Evolutionary conservation across 192 early-diverging fungal species (phyloP), one percentile per base, ranked within the genome.

Genomic region (Rhizophagus prolifer): DNA sequence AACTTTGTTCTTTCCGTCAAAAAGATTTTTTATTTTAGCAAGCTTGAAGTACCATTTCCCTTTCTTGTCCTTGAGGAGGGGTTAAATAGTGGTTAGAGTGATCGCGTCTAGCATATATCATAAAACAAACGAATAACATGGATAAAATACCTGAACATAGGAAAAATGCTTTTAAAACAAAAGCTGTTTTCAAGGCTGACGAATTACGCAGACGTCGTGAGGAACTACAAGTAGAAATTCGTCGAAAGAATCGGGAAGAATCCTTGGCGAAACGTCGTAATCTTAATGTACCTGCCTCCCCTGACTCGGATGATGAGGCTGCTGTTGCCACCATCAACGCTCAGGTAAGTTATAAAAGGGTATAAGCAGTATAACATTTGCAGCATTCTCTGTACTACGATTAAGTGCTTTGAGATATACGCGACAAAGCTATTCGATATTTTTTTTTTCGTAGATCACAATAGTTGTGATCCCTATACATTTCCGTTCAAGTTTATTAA

Each of bases 191-290:
- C 83, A 93, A 94, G 82, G 82, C 91, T 65, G 97, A 99, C 58
- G 96, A 99, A 80, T 80, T 96, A 67, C 88, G 97, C 64, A 91
- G 96, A 72, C 92, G 95, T 58, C 91, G 97, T 68, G 97, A 97
- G 80, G 96, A 95, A 70, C 92, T 92, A 68, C 91, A 92, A 61
- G 93, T 97, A 13, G 95, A 97, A 86, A 92, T 99, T 82, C 88
- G 97, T 65, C 94, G 95, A 81, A 93, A 96, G 84, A 97, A 98
- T 89, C 90, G 94, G 66, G 95, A 96, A 80, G 97, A 99, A 85
- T 89, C 89, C 26, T 81, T 98, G 58, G 88, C 93, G 74, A 99
- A 99, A 87, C 91, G 95, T 81, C 87, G 97, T 64, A 97, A 98
- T 84, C 84, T 96, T 67, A 87, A 89, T 68, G 66, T 86, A 14